Evolutionary conservation across 345 rosid genomes (phyloP), one percentile per base, ranked within the genome.

Genomic region (Bretschneidera sinensis): DNA sequence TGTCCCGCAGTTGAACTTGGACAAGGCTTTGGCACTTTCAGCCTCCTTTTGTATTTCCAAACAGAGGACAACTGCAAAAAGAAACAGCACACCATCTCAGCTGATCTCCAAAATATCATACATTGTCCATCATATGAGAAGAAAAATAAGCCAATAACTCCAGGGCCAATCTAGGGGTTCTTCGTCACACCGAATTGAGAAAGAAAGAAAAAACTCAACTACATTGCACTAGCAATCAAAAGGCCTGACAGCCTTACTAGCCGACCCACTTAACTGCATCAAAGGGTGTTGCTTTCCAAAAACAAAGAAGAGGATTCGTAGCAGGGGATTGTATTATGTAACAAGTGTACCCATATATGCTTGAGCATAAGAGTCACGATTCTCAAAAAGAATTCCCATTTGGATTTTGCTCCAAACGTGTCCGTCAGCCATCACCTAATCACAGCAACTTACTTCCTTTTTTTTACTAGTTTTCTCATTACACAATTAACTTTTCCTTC

Each of bases 21-120:
- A 68, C 98, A 89, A 66, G 98, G 89, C 47, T 78, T 92, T 59
- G 79, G 90, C 76, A 78, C 70, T 72, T 84, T 92, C 63, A 77
- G 62, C 71, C 79, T 85, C 69, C 89, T 79, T 71, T 78, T 89
- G 78, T 56, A 80, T 64, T 83, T 80, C 98, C 98, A 89, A 2
- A 92, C 80, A 50, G 90, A 84, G 34, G 90, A 76, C 64, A 89
- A 63, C 96, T 92, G 82, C 25, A 68, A 62, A 52, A 54, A 60
- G 63, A 55, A 67, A 45, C 48, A 71, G 50, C 51, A 33, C 4
- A 16, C 48, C 31, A 20, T 17, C 9, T 39, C 61, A 61, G 55
- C 47, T 51, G 14, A 50, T 11, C 6, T 6, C 22, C 47, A 48
- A 48, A 35, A 48, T 51, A 20, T 23, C 5, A 25, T 35, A 55